These are phyloP conservation scores for Phytophthora podocarpi DNA, from an alignment of 352 stramenopile genomes.

Conservation along the genomic window DNA sequence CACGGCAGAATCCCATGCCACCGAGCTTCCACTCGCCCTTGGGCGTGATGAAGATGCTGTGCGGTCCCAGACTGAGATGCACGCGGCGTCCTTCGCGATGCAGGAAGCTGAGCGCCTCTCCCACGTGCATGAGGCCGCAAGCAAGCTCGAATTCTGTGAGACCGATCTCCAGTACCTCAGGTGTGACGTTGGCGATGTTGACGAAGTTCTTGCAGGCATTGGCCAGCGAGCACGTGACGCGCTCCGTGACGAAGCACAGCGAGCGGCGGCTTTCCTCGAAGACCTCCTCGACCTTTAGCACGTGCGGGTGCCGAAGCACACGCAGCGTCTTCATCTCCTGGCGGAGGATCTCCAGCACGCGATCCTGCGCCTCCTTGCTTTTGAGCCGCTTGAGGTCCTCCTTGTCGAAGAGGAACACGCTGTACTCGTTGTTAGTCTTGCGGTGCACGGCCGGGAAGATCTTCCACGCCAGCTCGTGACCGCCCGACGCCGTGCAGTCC, in stretches of 20 bases:
- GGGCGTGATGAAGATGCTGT: slow-evolving; percentile 92
- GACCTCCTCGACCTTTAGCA: slow-evolving; percentile 91
- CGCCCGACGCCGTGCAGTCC: slow-evolving; percentile 83
- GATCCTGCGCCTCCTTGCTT: slow-evolving; percentile 86
- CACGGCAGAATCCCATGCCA: slow-evolving; percentile 88
- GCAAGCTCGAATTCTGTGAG: slow-evolving; percentile 89
- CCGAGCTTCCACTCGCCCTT: slow-evolving; percentile 93
- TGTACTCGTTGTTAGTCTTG: slow-evolving; percentile 83
- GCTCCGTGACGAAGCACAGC: slow-evolving; percentile 91
- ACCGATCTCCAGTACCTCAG: slow-evolving; percentile 87
- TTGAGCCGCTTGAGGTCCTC: slow-evolving; percentile 85
- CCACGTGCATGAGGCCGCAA: slow-evolving; percentile 88
- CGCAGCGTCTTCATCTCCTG: slow-evolving; percentile 90
- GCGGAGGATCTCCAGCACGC: slow-evolving; percentile 85
- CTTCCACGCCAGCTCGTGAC: slow-evolving; percentile 85
- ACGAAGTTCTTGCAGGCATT: slow-evolving; percentile 91
- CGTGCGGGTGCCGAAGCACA: slow-evolving; percentile 85
- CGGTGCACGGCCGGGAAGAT: slow-evolving; percentile 83
- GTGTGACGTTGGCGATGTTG: slow-evolving; percentile 86
- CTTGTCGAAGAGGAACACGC: slow-evolving; percentile 89
- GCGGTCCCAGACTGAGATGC: slow-evolving; percentile 83
- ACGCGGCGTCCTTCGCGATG: slow-evolving; percentile 89
- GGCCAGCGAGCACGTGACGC: slow-evolving; percentile 88
- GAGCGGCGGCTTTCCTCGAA: slow-evolving; percentile 88
- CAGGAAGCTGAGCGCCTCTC: slow-evolving; percentile 90